Percentiles rank a stretch among this genome's conserved stretches.
phyloP scores from a whole-genome alignment of 495 filamentous ascomycete genomes.

The Xylaria cubensis region DNA sequence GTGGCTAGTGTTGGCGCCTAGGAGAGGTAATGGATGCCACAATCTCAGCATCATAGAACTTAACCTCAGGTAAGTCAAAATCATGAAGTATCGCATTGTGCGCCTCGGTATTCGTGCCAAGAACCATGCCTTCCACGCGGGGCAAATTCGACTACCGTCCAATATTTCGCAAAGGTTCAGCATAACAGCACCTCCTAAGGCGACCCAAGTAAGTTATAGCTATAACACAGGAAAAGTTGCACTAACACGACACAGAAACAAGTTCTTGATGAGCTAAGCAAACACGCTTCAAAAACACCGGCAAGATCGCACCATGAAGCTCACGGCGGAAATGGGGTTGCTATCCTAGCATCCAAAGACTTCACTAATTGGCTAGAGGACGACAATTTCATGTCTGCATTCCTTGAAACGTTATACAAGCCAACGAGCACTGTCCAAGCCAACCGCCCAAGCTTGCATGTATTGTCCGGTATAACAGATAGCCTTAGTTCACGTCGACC shows the following conservation, averaged over 20 bases:
- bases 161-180: constrained; percentile 28
- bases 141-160: constrained; percentile 24
- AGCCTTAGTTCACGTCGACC: constrained; percentile 36
- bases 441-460: constrained; percentile 27
- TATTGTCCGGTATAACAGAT: constrained; percentile 48
- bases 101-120: constrained; percentile 20
- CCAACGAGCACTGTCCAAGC: neutral
- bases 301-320: neutral
- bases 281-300: neutral
- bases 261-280: constrained; percentile 20
- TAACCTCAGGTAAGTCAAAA: neutral
- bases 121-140: constrained; percentile 12
- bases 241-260: constrained; percentile 19
- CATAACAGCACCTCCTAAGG: constrained; percentile 28
- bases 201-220: constrained; percentile 29
- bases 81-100: constrained; percentile 31
- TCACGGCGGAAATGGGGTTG: constrained; percentile 30
- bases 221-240: neutral
- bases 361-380: constrained; percentile 50
- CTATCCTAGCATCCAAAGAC: constrained; percentile 45
- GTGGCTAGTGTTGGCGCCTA: constrained; percentile 4
- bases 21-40: neutral
- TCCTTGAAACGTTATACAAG: constrained; percentile 36
- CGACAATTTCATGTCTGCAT: constrained; percentile 40
- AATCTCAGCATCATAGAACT: constrained; percentile 1